These are phyloP conservation scores for Nematodospora valgi DNA, from an alignment of 805 yeast species.

Conservation along the genomic window DNA sequence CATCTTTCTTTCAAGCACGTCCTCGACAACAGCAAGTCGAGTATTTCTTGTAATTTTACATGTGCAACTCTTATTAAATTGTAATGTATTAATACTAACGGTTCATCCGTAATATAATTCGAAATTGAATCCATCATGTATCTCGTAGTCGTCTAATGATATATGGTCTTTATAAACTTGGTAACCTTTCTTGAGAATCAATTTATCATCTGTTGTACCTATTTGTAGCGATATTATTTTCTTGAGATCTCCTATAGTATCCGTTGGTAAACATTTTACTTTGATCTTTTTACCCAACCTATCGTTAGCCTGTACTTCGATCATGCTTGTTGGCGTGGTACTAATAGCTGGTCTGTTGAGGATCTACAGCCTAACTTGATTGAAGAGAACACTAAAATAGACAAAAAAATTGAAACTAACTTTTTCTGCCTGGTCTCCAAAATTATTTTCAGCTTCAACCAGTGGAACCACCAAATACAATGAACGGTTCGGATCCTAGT, in stretches of 20 bases:
- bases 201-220: slow-evolving; percentile 65
- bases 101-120: slow-evolving; percentile 73
- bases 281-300: slow-evolving; percentile 82
- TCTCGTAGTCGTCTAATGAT: slow-evolving; percentile 88
- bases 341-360: too few relatives aligned
- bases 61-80: not conserved
- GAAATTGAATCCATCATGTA: slow-evolving; percentile 82
- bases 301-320: slow-evolving; percentile 41
- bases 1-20: slow-evolving; percentile 20
- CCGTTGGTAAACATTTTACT: slow-evolving; percentile 85
- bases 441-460: too few relatives aligned
- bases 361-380: too few relatives aligned
- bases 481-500: too few relatives aligned
- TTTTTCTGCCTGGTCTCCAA: too few relatives aligned
- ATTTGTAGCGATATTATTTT: slow-evolving; percentile 77
- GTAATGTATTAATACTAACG: slow-evolving; percentile 3
- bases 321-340: too few relatives aligned
- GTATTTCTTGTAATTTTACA: slow-evolving; percentile 30
- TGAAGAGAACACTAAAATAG: too few relatives aligned
- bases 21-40: slow-evolving; percentile 43
- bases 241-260: slow-evolving; percentile 87
- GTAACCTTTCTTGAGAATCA: slow-evolving; percentile 81
- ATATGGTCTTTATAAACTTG: slow-evolving; percentile 85
- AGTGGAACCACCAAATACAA: too few relatives aligned
- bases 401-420: too few relatives aligned